These are phyloP conservation scores for Beauveria brongniartii DNA, from an alignment of 2,329 filamentous ascomycete genomes.

Conservation along the genomic window DNA sequence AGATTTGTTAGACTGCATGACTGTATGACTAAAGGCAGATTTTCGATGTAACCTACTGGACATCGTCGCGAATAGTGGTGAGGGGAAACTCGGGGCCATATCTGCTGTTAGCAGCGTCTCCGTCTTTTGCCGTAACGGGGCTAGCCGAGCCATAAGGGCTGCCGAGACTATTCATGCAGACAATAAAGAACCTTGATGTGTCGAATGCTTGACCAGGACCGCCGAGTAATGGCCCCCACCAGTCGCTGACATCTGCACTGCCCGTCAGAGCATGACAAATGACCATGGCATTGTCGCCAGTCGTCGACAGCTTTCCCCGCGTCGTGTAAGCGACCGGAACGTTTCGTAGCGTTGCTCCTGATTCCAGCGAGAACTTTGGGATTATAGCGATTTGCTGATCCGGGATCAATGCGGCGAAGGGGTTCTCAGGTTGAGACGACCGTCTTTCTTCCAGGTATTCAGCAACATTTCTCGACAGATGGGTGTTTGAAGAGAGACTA, in stretches of 20 bases:
- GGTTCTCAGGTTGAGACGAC: constrained; percentile 76
- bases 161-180: constrained; percentile 79
- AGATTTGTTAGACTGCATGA: constrained; percentile 14
- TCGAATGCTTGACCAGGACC: constrained; percentile 74
- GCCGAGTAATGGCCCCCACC: constrained; percentile 79
- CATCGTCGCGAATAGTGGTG: constrained; percentile 91
- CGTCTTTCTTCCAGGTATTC: constrained; percentile 60
- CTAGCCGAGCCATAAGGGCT: constrained; percentile 84
- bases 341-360: constrained; percentile 75
- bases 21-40: not conserved
- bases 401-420: constrained; percentile 76
- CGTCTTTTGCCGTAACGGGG: constrained; percentile 81
- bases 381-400: constrained; percentile 83
- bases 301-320: constrained; percentile 50
- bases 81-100: constrained; percentile 96
- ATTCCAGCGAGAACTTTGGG: constrained; percentile 87
- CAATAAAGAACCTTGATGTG: constrained; percentile 72
- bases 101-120: constrained; percentile 60
- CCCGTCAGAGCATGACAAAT: constrained; percentile 81
- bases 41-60: constrained; percentile 56
- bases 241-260: constrained; percentile 76
- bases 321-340: constrained; percentile 62
- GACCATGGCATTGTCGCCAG: constrained; percentile 60
- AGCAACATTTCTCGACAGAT: constrained; percentile 38
- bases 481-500: not conserved